These are phyloP conservation scores for Apiospora sp. DNA, from an alignment of 2,329 filamentous ascomycete genomes.

Conservation along the genomic window DNA sequence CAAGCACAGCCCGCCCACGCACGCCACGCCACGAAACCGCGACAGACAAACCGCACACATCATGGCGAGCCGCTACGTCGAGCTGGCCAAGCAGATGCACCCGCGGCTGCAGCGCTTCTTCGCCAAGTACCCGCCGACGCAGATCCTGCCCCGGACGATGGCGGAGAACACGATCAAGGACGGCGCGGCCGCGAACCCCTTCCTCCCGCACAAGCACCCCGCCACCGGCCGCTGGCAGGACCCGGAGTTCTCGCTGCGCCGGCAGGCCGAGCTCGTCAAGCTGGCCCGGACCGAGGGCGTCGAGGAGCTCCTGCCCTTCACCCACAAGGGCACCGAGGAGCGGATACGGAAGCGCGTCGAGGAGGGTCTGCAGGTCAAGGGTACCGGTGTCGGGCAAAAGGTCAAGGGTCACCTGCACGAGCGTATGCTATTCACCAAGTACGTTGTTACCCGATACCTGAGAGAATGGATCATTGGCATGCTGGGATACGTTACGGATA, in stretches of 20 bases:
- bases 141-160: conserved; percentile 57
- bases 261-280: conserved; percentile 91
- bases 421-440: conserved; percentile 79
- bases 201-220: conserved; percentile 80
- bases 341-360: conserved; percentile 77
- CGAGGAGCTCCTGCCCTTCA: conserved; percentile 80
- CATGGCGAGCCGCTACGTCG: conserved; percentile 48
- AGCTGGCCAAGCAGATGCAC: conserved; percentile 77
- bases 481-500: not conserved
- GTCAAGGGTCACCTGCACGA: conserved; percentile 98
- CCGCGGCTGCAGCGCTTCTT: conserved; percentile 85
- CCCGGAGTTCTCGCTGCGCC: conserved; percentile 81
- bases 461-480: not conserved
- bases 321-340: conserved; percentile 77
- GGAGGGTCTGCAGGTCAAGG: conserved; percentile 84
- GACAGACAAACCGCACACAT: conserved; percentile 26
- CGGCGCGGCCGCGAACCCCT: conserved; percentile 70
- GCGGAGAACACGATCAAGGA: conserved; percentile 44
- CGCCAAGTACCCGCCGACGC: conserved; percentile 81
- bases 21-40: not conserved
- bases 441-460: conserved; percentile 45
- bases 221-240: conserved; percentile 84
- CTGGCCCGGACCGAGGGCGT: conserved; percentile 81
- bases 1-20: conserved; percentile 2
- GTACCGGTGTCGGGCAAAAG: conserved; percentile 88